Evolutionary conservation across 1,139 yeast species (phyloP), one percentile per base, ranked within the genome.

Genomic region (Candida sp.): DNA sequence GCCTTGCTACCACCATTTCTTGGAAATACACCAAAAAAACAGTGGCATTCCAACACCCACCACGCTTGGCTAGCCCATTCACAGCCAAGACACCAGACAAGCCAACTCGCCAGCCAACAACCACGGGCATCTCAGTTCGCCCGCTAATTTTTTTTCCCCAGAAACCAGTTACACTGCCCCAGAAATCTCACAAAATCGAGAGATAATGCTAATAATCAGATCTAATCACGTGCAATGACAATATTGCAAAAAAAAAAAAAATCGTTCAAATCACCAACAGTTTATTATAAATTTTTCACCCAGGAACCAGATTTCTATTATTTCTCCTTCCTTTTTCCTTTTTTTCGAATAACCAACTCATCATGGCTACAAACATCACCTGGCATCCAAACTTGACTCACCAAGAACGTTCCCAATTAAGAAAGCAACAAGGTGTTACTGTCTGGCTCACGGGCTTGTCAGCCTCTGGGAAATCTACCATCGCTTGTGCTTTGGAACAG

Each of bases 381-480:
- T 93, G 98, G 98, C 98, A 93, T 73, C 85, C 84, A 58, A 94
- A 96, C 65, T 78, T 93, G 61, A 86, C 96, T 32, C 92, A 88
- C 70, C 84, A 78, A 25, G 97, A 93, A 73, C 88, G 98, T 63
- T 70, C 82, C 45, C 72, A 68, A 28, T 74, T 90, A 53, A 84
- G 91, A 58, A 85, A 86, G 55, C 98, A 93, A 75, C 81, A 81
- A 55, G 98, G 98, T 47, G 87, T 90, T 54, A 93, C 98, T 26
- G 79, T 93, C 41, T 93, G 98, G 98, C 80, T 93, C 62, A 93
- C 98, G 8, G 98, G 98, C 3, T 80, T 93, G 58, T 89, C 96
- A 54, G 98, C 98, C 6, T 88, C 96, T 49, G 98, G 98, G 54
- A 93, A 93, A 70, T 86, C 94, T 63, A 93, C 98, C 49, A 89